Conservation (phyloP, 257 asterid genomes). For the Perilla frutescens region DNA sequence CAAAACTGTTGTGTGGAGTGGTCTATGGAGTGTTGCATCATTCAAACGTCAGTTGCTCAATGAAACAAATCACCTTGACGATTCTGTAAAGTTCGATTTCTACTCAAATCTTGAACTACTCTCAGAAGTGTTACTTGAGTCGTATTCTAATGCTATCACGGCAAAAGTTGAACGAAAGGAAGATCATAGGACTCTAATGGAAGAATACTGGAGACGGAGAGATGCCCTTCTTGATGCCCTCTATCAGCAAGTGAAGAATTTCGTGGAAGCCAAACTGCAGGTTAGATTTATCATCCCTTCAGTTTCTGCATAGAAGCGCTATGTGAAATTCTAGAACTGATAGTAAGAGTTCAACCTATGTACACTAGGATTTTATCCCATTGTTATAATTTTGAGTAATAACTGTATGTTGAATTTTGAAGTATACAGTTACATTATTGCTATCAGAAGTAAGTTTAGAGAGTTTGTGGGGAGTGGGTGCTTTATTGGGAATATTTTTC, state of each 20-base stretch:
- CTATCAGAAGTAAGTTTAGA: background rate
- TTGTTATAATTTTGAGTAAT: constrained; percentile 14
- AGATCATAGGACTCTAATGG: constrained; percentile 67
- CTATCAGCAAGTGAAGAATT: constrained; percentile 67
- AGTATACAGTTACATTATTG: background rate
- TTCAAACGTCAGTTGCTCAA: constrained; percentile 76
- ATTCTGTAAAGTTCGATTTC: constrained; percentile 57
- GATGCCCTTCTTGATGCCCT: constrained; percentile 84
- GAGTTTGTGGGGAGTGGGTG: constrained; percentile 17
- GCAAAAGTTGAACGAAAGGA: constrained; percentile 84
- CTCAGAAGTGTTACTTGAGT: constrained; percentile 83
- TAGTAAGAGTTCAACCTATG: constrained; percentile 28
- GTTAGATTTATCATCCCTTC: constrained; percentile 43
- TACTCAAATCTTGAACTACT: constrained; percentile 68
- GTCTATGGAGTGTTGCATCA: constrained; percentile 81
- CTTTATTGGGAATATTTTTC: background rate
- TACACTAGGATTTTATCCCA: background rate
- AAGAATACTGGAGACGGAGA: constrained; percentile 78
- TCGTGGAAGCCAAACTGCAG: constrained; percentile 58
- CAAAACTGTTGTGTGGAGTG: constrained; percentile 68
- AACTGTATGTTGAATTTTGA: background rate
- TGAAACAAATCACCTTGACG: constrained; percentile 63
- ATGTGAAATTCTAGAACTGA: constrained; percentile 17
- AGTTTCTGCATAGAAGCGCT: constrained; percentile 22
- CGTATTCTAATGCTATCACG: constrained; percentile 76